Base-by-base conservation (phyloP, 75 land plant genomes). In the Larix kaempferi region DNA sequence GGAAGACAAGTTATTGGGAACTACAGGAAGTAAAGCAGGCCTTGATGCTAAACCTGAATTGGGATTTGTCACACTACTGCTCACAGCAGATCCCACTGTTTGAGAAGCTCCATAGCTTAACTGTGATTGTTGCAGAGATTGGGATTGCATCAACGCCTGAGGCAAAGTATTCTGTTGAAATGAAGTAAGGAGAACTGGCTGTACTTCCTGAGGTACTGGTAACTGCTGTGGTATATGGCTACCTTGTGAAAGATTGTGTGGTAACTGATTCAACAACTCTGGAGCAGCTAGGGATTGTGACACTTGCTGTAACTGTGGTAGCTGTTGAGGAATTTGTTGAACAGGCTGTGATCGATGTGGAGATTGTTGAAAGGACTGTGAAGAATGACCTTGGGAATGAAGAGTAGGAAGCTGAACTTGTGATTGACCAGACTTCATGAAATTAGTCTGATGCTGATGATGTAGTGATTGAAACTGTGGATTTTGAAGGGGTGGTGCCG, bases 101-200 rank as follows among this genome's bases (percentile, higher is more conserved):
- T 74, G 84, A 33, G 74, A 67, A 12, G 62, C 81, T 33, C 83
- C 88, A 75, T 56, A 57, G 69, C n/a, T 73, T 49, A 69, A 67
- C 39, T 79, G 77, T 57, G 41, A 56, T n/a, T 39, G 39, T 57
- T 56, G 41, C 49, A 71, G 23, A 79, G 56, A 23, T 74, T 74
- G 57, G 35, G 75, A 55, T 26, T 74, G 75, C 21, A 22, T 69
- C 73, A 41, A 41, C n/a, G 73, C 19, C 41, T 69, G 73, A 69
- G 73, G 41, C 25, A 21, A 44, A 21, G 35, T 69, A 3, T n/a
- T 69, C 22, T 69, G 52, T 41, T 41, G n/a, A 41, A 39, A 69
- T 69, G 73, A 10, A 69, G 23, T 44, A 41, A 11, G 75, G 56
- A 56, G 58, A 74, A 55, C 55, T 74, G 27, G 35, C 57, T 74